These are phyloP conservation scores for Penicillium atrosanguineum DNA, from an alignment of 495 filamentous ascomycete species.

Conservation along the genomic window DNA sequence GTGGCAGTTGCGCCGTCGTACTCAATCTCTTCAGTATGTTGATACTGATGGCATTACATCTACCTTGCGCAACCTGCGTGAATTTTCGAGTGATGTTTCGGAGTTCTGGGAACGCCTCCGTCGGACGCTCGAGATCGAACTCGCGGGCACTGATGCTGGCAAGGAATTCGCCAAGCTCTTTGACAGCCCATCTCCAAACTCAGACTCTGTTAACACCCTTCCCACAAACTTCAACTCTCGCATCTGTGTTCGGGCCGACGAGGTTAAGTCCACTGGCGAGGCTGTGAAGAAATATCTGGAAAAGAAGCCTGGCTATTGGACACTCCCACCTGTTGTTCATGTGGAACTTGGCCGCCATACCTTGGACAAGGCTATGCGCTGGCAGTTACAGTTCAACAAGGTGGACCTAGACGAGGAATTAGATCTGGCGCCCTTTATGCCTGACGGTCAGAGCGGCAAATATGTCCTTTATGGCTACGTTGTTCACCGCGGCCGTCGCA, in stretches of 20 bases:
- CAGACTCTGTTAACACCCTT: conserved; percentile 29
- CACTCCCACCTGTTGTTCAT: conserved; percentile 49
- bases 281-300: conserved; percentile 32
- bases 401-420: conserved; percentile 56
- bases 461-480: conserved; percentile 63
- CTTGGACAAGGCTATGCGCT: conserved; percentile 51
- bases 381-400: conserved; percentile 57
- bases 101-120: conserved; percentile 56
- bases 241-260: conserved; percentile 36
- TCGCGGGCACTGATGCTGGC: conserved; percentile 42
- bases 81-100: conserved; percentile 45
- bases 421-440: conserved; percentile 37
- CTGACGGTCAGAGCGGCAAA: conserved; percentile 33
- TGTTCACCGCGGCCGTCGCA: conserved; percentile 59
- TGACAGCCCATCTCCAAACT: conserved; percentile 32
- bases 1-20: conserved; percentile 40
- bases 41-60: conserved; percentile 44
- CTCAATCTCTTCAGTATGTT: conserved; percentile 37
- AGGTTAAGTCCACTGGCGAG: conserved; percentile 31
- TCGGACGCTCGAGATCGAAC: conserved; percentile 50
- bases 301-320: conserved; percentile 38
- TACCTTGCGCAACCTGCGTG: conserved; percentile 41
- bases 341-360: conserved; percentile 60
- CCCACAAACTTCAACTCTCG: conserved; percentile 42
- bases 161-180: conserved; percentile 44